A percentile compares a stretch with the other conserved stretches of the same genome.
Conservation (phyloP, 164 flowering plant species). For the Echeveria elegans region DNA sequence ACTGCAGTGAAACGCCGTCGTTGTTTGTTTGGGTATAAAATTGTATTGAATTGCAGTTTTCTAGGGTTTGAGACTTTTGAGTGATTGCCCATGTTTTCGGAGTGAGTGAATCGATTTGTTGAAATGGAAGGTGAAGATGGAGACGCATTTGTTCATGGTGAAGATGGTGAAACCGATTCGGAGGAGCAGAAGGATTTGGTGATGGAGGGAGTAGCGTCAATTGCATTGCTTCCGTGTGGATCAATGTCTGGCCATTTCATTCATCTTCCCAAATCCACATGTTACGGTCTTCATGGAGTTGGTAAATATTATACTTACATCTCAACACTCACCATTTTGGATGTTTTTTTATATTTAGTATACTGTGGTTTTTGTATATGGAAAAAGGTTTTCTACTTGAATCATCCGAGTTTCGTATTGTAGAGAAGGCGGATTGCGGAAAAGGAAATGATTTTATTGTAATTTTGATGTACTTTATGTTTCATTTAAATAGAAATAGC, state of each 20-base stretch:
- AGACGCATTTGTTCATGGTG: neutral
- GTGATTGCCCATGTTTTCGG: neutral
- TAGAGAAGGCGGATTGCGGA: neutral
- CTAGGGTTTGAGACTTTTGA: neutral
- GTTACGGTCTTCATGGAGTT: slow-evolving; percentile 89
- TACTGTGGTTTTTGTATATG: slow-evolving; percentile 6
- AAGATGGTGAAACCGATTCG: neutral
- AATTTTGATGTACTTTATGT: neutral
- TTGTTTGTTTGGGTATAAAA: neutral
- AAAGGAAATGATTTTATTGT: neutral
- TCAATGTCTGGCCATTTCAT: slow-evolving; percentile 92
- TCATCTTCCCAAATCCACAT: slow-evolving; percentile 67
- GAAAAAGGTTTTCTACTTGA: too few species aligned
- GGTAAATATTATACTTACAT: slow-evolving; percentile 30
- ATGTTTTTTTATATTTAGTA: neutral
- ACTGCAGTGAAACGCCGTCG: neutral
- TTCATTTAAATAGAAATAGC: slow-evolving; percentile 39
- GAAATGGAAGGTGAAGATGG: neutral
- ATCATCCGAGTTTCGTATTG: too few species aligned
- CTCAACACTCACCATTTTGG: neutral
- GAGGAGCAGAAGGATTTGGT: slow-evolving; percentile 9
- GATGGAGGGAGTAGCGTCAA: slow-evolving; percentile 90
- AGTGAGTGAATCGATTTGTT: neutral
- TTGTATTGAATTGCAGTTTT: neutral
- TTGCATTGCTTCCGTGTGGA: slow-evolving; percentile 77